Percentiles rank a stretch among this genome's conserved stretches.
phyloP scores from a whole-genome alignment of 257 asterid genomes.

The Orobanche coerulescens region DNA sequence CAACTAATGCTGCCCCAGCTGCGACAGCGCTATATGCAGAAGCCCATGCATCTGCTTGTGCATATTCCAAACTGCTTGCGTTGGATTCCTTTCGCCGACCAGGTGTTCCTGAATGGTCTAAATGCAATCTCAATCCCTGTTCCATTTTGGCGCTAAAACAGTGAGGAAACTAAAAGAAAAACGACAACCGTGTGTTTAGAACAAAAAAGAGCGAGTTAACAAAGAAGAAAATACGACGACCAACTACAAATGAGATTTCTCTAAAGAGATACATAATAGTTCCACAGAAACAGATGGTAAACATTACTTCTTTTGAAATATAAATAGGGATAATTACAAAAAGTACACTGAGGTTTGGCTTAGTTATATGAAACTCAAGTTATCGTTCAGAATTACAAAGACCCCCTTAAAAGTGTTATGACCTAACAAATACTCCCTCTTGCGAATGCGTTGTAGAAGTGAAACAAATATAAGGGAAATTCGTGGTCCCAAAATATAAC shows the following conservation, averaged over 20 bases:
- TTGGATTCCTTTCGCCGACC: constrained; percentile 39
- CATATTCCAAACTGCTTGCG: constrained; percentile 42
- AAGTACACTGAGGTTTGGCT: neutral
- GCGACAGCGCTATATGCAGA: constrained; percentile 86
- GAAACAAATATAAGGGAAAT: neutral
- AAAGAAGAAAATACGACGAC: neutral
- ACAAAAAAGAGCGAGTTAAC: neutral
- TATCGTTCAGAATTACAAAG: too few species aligned
- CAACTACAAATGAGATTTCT: neutral
- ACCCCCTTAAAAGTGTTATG: neutral
- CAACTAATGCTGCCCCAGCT: constrained; percentile 91
- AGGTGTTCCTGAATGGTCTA: constrained; percentile 57
- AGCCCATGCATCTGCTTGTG: constrained; percentile 82
- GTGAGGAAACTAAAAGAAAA: neutral
- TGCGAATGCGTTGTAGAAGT: neutral
- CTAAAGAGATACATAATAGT: neutral
- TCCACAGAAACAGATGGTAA: neutral
- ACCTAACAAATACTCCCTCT: neutral
- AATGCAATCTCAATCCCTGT: constrained; percentile 80
- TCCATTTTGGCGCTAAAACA: neutral
- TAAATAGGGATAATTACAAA: neutral
- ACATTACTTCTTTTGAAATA: neutral
- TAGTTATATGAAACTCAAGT: neutral
- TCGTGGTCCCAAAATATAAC: neutral
- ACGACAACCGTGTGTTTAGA: too few species aligned